phyloP scores from a whole-genome alignment of 2,329 filamentous ascomycete genomes.

The Diaporthe ilicicola region DNA sequence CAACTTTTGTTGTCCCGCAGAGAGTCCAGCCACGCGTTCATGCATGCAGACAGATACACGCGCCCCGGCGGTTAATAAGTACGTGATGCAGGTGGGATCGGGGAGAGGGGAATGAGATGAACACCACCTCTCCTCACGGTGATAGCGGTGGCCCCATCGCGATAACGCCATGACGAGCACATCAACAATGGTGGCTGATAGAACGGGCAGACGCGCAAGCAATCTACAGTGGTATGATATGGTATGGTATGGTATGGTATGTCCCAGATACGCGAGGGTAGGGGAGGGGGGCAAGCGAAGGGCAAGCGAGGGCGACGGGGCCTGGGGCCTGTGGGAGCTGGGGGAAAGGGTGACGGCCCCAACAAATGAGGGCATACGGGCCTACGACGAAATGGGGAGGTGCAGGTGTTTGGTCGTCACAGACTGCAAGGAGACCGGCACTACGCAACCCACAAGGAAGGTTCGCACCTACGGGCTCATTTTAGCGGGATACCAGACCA shows the following conservation, averaged over 20 bases:
- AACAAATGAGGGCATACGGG: slow-evolving; percentile 8
- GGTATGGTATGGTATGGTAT: background rate
- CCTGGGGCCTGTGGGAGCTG: no score
- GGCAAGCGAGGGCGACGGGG: background rate
- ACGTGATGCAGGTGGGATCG: background rate
- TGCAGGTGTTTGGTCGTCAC: background rate
- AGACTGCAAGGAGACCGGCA: background rate
- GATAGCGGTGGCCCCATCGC: background rate
- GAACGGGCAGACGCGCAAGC: background rate
- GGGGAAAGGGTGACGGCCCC: background rate
- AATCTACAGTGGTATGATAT: background rate
- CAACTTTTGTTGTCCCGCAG: background rate
- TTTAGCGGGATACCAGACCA: no score
- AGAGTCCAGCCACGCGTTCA: background rate
- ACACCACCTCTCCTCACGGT: slow-evolving; percentile 1
- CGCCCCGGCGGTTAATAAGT: background rate
- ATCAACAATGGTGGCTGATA: no score
- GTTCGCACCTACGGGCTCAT: no score
- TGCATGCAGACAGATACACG: background rate
- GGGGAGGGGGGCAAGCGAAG: background rate
- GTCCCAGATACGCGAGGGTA: background rate
- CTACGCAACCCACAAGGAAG: background rate
- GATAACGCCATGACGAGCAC: slow-evolving; percentile 13
- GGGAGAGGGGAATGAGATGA: background rate
- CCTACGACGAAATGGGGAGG: slow-evolving; percentile 13